Conservation (phyloP, 495 filamentous ascomycete genomes). For the Pseudomonodictys pantanalensis region DNA sequence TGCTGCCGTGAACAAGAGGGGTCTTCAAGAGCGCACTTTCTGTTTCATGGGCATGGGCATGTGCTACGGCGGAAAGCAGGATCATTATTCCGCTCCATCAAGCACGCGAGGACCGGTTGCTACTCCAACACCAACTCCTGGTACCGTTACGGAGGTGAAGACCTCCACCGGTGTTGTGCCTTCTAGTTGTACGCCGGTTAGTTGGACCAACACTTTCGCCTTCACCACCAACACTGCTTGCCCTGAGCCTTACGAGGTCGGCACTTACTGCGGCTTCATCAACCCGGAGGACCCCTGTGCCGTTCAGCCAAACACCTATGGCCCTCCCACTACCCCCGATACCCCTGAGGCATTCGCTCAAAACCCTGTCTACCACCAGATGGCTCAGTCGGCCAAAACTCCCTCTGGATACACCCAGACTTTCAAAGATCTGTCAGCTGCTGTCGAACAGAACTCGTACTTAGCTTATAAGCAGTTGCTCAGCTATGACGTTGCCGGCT, state of each 20-base stretch:
- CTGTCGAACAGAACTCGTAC: background rate
- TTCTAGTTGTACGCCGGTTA: background rate
- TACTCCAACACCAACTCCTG: background rate
- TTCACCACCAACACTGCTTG: background rate
- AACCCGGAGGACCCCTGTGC: background rate
- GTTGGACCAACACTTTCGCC: background rate
- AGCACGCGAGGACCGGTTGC: background rate
- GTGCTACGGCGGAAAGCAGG: background rate
- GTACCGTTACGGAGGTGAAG: too few species aligned
- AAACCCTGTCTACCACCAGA: background rate
- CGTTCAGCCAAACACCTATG: background rate
- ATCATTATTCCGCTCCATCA: background rate
- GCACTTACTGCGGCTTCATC: background rate
- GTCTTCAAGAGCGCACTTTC: background rate
- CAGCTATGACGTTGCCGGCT: background rate
- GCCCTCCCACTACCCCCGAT: background rate
- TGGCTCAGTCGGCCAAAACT: background rate
- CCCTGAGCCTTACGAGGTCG: background rate
- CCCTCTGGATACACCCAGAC: background rate
- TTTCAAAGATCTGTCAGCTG: background rate
- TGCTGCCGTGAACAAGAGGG: background rate
- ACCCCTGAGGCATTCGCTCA: background rate
- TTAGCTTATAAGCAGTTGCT: background rate
- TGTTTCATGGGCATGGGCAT: background rate
- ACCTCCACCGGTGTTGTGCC: background rate